These are phyloP conservation scores for Zopfochytrium polystomum DNA, from an alignment of 371 early-diverging fungal genomes.

Conservation along the genomic window DNA sequence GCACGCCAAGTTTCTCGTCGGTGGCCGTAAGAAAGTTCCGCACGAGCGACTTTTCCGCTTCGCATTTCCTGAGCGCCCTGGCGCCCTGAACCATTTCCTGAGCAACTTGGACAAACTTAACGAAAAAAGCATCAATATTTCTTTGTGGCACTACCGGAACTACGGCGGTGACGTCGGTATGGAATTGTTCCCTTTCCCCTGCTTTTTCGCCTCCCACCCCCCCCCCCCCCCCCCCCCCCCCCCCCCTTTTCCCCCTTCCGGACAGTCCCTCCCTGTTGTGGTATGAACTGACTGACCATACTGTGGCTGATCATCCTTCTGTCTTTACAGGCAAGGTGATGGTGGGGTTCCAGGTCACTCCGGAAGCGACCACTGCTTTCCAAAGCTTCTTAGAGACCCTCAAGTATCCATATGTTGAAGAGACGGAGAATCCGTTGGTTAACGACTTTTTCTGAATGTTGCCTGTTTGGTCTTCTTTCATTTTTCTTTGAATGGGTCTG, in stretches of 20 bases:
- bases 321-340: slow-evolving; percentile 84
- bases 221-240: too few species aligned
- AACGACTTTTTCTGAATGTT: too few species aligned
- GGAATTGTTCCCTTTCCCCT: too few species aligned
- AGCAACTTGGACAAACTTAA: slow-evolving; percentile 51
- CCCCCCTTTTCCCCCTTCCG: too few species aligned
- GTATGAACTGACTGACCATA: too few species aligned
- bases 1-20: slow-evolving; percentile 68
- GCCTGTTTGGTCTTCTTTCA: too few species aligned
- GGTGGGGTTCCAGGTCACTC: slow-evolving; percentile 81
- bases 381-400: slow-evolving; percentile 57
- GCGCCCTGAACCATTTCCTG: slow-evolving; percentile 58
- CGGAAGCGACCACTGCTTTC: slow-evolving; percentile 17
- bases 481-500: too few species aligned
- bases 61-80: slow-evolving; percentile 90
- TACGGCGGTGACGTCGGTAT: too few species aligned
- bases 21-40: slow-evolving; percentile 66
- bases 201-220: too few species aligned
- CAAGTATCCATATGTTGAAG: slow-evolving; percentile 75
- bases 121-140: too few species aligned
- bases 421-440: too few species aligned
- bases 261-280: too few species aligned
- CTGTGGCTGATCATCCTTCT: slow-evolving; percentile 87
- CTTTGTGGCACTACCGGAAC: slow-evolving; percentile 89
- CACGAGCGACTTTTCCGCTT: slow-evolving; percentile 84